These are phyloP conservation scores for Phyllosticta citribraziliensis DNA, from an alignment of 2,329 filamentous ascomycete genomes.

Conservation along the genomic window DNA sequence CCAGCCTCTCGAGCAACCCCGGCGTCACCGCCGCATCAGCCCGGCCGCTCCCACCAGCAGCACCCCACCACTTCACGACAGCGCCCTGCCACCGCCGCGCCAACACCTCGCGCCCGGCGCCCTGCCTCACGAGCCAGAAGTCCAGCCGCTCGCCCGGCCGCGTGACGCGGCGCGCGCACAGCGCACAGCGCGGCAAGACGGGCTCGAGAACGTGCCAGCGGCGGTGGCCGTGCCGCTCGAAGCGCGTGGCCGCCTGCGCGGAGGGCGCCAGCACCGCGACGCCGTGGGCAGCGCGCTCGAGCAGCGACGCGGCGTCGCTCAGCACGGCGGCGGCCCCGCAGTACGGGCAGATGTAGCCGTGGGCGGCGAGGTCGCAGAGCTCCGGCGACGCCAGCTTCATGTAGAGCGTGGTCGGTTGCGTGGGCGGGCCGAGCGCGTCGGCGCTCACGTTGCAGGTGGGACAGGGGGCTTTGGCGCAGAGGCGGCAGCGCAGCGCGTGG, in stretches of 20 bases:
- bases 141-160: neutral
- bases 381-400: neutral
- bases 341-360: neutral
- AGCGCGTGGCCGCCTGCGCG: neutral
- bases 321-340: neutral
- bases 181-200: neutral
- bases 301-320: neutral
- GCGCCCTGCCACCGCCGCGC: neutral
- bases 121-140: neutral
- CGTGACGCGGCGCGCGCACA: neutral
- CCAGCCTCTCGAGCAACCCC: neutral
- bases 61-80: neutral
- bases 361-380: neutral
- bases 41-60: neutral
- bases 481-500: neutral
- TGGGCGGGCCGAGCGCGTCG: neutral
- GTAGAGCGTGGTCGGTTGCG: neutral
- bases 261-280: neutral
- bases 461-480: neutral
- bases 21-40: neutral
- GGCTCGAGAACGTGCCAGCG: neutral
- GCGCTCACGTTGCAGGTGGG: neutral
- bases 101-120: no score
- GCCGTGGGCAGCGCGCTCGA: neutral
- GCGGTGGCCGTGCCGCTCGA: neutral